Percentiles rank a stretch among this genome's conserved stretches.
Evolutionary conservation across 306 rosid genomes (phyloP).

Genomic region (Erythrophleum fordii): DNA sequence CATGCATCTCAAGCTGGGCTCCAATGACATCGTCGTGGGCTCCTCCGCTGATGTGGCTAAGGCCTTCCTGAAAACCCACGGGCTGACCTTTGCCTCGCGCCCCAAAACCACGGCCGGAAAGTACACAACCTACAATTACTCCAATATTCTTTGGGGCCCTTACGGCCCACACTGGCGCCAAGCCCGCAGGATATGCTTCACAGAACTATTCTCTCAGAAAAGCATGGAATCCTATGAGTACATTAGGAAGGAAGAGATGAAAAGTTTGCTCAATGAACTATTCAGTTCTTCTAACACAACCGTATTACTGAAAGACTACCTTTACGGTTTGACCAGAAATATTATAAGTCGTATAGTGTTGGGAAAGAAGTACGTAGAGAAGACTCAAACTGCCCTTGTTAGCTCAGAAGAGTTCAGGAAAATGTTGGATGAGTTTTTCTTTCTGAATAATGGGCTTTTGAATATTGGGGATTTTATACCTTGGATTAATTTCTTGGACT

Average conservation of each 20-base stretch:
- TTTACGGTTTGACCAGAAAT: conserved; percentile 47
- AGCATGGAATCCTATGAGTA: conserved; percentile 58
- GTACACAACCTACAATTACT: conserved; percentile 54
- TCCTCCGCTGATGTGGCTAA: conserved; percentile 59
- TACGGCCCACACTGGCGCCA: conserved; percentile 65
- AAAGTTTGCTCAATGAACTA: conserved; percentile 25
- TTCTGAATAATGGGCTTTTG: conserved; percentile 54
- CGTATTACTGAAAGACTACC: conserved; percentile 37
- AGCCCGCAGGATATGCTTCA: conserved; percentile 55
- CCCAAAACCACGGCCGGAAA: conserved; percentile 59
- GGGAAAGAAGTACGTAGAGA: conserved; percentile 63
- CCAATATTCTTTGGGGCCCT: conserved; percentile 61
- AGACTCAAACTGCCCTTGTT: conserved; percentile 35
- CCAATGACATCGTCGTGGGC: conserved; percentile 48
- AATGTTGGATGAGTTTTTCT: conserved; percentile 63
- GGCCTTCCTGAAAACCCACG: conserved; percentile 56
- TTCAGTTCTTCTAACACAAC: conserved; percentile 9
- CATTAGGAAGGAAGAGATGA: conserved; percentile 53
- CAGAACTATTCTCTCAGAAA: conserved; percentile 52
- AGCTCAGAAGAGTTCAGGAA: conserved; percentile 52
- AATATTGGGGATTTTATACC: conserved; percentile 65
- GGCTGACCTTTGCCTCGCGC: conserved; percentile 36
- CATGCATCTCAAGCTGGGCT: conserved; percentile 53
- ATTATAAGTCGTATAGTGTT: conserved; percentile 67
- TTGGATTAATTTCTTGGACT: conserved; percentile 61